Evolutionary conservation across 495 filamentous ascomycete species (phyloP), one percentile per base, ranked within the genome.

Genomic region (Sordaria brevicollis): DNA sequence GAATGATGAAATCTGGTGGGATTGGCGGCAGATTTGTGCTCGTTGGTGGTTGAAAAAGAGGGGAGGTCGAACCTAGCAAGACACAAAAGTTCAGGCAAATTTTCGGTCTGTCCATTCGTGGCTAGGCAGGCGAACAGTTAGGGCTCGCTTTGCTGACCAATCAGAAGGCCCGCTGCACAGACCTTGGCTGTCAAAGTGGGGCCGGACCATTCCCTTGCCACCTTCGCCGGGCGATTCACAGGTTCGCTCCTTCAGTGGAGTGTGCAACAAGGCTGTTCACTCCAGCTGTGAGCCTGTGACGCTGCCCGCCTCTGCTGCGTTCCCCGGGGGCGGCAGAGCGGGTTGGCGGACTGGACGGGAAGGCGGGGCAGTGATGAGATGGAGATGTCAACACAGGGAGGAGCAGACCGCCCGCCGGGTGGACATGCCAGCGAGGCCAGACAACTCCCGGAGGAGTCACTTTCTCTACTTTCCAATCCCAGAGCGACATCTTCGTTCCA

Each of bases 1-100:
- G 78, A 73, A 80, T 83, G 79, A 78, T 77, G 77, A 82, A 81
- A 80, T 79, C 77, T 77, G 77, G 72, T 74, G 72, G 69, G 39
- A 66, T 73, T 76, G 75, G 76, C 74, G 76, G 76, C 81, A 83
- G 81, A 83, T 79, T 82, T 77, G 75, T 75, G 80, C 80, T 83
- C 79, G 82, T 78, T 71, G 78, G 73, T 74, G 77, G 72, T 76
- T 71, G 70, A 68, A 65, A 65, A 74, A 69, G 77, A 76, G 71
- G 77, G 75, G 75, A 76, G 73, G 71, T 77, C 72, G 71, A 75
- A 75, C 72, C 73, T 71, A 72, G 73, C 76, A 70, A 54, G 71
- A 71, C 72, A 68, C 68, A 72, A 72, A 78, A 76, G 68, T 74
- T 78, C 73, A 73, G 65, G 71, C 72, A 77, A 79, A 78, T 73